These are phyloP conservation scores for Inonotus obliquus DNA, from an alignment of 1,284 basidiomycete genomes.

Conservation along the genomic window DNA sequence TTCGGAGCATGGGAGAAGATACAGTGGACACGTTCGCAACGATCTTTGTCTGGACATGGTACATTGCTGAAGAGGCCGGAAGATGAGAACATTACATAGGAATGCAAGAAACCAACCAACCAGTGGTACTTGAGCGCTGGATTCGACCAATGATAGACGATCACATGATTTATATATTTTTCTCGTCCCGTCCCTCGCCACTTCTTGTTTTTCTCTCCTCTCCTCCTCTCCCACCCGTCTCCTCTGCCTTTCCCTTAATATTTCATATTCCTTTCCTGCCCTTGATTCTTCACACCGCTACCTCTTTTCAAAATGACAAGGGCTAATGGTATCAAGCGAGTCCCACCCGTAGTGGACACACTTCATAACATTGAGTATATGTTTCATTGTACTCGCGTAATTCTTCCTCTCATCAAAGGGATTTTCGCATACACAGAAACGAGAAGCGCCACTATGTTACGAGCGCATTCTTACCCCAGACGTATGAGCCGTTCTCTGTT, in stretches of 20 bases:
- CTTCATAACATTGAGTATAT: slow-evolving; percentile 32
- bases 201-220: not conserved
- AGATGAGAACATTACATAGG: slow-evolving; percentile 57
- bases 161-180: not conserved
- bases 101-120: no score
- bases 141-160: not conserved
- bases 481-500: slow-evolving; percentile 35
- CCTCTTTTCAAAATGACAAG: not conserved
- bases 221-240: not conserved
- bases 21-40: slow-evolving; percentile 52
- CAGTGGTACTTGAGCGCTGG: no score
- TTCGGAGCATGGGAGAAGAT: slow-evolving; percentile 56
- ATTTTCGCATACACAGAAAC: slow-evolving; percentile 31
- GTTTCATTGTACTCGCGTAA: slow-evolving; percentile 13
- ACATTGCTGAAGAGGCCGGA: slow-evolving; percentile 52
- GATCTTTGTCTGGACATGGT: slow-evolving; percentile 53
- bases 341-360: slow-evolving; percentile 15
- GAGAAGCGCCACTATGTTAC: slow-evolving; percentile 55
- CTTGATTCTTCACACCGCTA: not conserved
- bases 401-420: not conserved
- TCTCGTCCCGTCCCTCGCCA: not conserved
- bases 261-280: not conserved
- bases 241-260: not conserved
- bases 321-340: slow-evolving; percentile 14
- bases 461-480: slow-evolving; percentile 57